Evolutionary conservation across 2,329 filamentous ascomycete species (phyloP), one percentile per base, ranked within the genome.

Genomic region (Calonectria hongkongensis): DNA sequence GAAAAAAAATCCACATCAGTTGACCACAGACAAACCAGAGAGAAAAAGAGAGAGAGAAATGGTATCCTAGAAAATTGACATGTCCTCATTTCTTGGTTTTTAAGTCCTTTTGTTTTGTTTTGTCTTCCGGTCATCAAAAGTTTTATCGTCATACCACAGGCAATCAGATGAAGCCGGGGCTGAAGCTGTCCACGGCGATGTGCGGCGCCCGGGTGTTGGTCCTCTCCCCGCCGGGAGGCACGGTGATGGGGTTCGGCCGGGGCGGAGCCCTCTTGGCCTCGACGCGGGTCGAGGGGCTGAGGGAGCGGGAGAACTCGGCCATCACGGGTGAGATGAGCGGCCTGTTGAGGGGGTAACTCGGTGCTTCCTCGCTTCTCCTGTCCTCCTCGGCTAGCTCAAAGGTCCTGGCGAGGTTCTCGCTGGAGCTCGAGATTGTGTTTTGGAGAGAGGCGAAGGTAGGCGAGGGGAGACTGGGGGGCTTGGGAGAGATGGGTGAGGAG

Each of bases 391-490:
- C 71, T 25, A 82, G 71, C 33, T 84, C 83, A 71, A 85, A 82
- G 2, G 78, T 79, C 21, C 75, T 78, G 13, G 80, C 79, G 1
- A 85, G 74, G 47, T 80, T 79, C 54, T 82, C 81, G 68, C 78
- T 82, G 15, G 82, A 81, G 56, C 36, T 80, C 1, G 83, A 83
- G 45, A 85, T 82, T 33, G 81, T 81, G 54, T 82, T 78, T 63
- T 83, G 80, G 1, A 85, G 74, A 0, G 84, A 84, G 3, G 80
- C 73, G 30, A 85, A 85, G 0, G 83, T 82, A 2, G 84, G 84
- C 16, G 83, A 84, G 0, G 83, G 83, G 6, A 85, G 74, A 8
- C 80, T 82, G 0, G 83, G 82, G 2, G 83, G 77, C 6, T 72
- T 75, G 4, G 78, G 77, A 0, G 82, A 82, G 30, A 82, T 77